Conservation (phyloP, 1,284 basidiomycete species). For the Fomitopsis pinicola region DNA sequence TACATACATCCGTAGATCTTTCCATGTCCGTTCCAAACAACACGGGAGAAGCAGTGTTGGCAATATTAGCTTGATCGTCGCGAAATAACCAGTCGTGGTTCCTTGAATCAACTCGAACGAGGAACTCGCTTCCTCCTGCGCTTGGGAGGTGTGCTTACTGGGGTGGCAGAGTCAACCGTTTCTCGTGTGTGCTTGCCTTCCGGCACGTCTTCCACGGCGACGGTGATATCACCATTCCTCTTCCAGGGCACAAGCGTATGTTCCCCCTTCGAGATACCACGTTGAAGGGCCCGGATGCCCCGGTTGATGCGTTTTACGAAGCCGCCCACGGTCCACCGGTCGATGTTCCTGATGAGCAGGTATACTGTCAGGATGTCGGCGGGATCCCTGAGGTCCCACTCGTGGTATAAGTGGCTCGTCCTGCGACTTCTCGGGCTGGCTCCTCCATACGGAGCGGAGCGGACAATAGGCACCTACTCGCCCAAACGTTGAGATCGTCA, state of each 20-base stretch:
- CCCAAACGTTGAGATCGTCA: neutral
- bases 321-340: constrained; percentile 41
- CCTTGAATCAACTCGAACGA: constrained; percentile 1
- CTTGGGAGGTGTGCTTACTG: constrained; percentile 6
- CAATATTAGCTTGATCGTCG: neutral
- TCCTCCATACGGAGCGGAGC: constrained; percentile 46
- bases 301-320: constrained; percentile 37
- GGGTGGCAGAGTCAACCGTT: constrained; percentile 11
- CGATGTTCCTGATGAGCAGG: constrained; percentile 51
- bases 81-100: neutral
- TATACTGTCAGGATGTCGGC: constrained; percentile 45
- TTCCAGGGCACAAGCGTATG: constrained; percentile 44
- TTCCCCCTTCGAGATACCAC: constrained; percentile 31
- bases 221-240: constrained; percentile 32
- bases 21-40: neutral
- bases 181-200: constrained; percentile 17
- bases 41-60: neutral
- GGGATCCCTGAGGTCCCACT: constrained; percentile 45
- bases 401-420: constrained; percentile 32
- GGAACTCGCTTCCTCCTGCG: constrained; percentile 10
- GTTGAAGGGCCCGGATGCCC: constrained; percentile 35
- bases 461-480: constrained; percentile 32
- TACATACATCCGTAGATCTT: neutral
- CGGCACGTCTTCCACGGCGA: constrained; percentile 19
- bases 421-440: constrained; percentile 6